These are phyloP conservation scores for Microcyclospora tardicrescens DNA, from an alignment of 2,329 filamentous ascomycete species.

Conservation along the genomic window DNA sequence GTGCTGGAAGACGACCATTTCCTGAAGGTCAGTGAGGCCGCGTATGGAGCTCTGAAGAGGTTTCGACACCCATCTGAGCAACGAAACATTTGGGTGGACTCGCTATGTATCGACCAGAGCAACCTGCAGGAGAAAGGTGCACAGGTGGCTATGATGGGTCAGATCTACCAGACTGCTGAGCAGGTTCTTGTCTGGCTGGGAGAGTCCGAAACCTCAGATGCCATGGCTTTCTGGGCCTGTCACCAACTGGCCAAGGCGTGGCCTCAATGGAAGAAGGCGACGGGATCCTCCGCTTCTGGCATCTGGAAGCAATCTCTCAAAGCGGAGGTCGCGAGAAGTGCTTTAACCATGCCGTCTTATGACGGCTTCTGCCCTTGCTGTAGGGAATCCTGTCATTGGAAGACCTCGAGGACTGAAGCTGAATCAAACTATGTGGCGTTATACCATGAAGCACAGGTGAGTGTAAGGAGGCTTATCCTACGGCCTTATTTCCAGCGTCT, in stretches of 20 bases:
- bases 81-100: conserved; percentile 4
- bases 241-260: background rate
- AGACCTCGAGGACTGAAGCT: background rate
- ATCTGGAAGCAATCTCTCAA: too few relatives aligned
- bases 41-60: too few relatives aligned
- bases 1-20: too few relatives aligned
- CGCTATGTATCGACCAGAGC: conserved; percentile 7
- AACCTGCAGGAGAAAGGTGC: conserved; percentile 2
- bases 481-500: background rate
- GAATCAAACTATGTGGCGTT: background rate
- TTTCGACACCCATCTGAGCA: too few relatives aligned
- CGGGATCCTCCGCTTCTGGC: background rate
- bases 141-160: conserved; percentile 7
- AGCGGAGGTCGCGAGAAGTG: too few relatives aligned
- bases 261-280: background rate
- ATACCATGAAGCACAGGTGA: background rate
- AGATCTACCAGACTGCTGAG: conserved; percentile 3
- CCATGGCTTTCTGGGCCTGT: background rate
- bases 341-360: too few relatives aligned
- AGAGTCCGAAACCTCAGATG: background rate
- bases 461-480: background rate
- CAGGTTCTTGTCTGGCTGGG: conserved; percentile 6
- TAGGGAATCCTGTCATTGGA: background rate
- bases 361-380: too few relatives aligned
- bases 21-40: too few relatives aligned